Base-by-base conservation (phyloP, 1,284 basidiomycete species). In the Entoloma clypeatum region DNA sequence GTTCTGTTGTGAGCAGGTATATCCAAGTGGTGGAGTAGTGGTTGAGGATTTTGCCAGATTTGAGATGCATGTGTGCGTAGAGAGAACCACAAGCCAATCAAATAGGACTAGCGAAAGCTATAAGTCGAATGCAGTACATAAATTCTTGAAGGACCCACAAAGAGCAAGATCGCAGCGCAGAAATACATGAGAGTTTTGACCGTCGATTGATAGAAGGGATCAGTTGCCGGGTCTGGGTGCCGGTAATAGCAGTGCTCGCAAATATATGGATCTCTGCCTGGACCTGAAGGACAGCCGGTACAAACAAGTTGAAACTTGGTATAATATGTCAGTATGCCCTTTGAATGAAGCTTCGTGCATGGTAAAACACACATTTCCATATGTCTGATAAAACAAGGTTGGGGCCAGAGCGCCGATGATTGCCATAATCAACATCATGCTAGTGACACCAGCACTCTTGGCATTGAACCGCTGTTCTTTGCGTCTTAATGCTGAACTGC, bases 391-490 rank as follows among this genome's bases (percentile, higher is more conserved):
- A 64, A 99, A 99, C 54, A 99, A 63, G 0, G 96, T 99, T 3
- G 96, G 96, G 0, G 93, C 86, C 41, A 99, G 71, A 2, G 92
- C 92, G 10, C 96, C 96, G 46, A 99, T 97, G 61, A 99, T 94
- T 5, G 96, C 96, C 95, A 99, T 99, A 67, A 99, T 99, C 55
- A 99, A 67, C 92, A 99, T 96, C 65, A 97, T 97, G 58, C 92
- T 96, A 0, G 96, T 99, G 8, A 99, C 96, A 34, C 96, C 92
- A 3, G 96, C 96, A 54, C 88, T 92, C 68, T 92, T 94, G 8
- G 96, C 95, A 59, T 99, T 99, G 72, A 99, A 99, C 55, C 84
- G 89, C 60, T 95, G 91, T 65, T 99, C 96, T 67, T 99, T 99
- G 56, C 87, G 74, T 57, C 82, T 75, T 41, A 96, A 58, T 0